phyloP scores from a whole-genome alignment of 2,329 filamentous ascomycete species.

The Botrytis hyacinthi region DNA sequence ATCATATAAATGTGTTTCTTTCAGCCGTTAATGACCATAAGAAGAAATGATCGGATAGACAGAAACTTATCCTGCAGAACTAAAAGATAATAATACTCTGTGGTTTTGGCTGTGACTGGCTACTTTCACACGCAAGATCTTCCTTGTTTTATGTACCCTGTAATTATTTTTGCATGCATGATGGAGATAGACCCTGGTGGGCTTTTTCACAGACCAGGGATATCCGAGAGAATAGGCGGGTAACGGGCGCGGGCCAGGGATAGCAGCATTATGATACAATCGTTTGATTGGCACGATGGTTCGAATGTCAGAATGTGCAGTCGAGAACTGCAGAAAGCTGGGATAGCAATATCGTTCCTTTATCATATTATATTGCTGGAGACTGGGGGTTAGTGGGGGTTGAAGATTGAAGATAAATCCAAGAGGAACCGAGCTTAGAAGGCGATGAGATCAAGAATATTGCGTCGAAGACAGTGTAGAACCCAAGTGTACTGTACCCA shows the following conservation, averaged over 20 bases:
- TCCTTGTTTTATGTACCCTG: not conserved
- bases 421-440: not conserved
- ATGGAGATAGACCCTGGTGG: not conserved
- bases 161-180: conserved; percentile 1
- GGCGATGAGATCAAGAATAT: not conserved
- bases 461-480: not conserved
- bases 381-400: not conserved
- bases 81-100: not conserved
- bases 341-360: not conserved
- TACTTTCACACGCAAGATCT: not conserved
- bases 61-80: not conserved
- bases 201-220: not conserved
- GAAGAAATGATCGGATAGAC: conserved; percentile 3
- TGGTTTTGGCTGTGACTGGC: not conserved
- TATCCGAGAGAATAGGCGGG: not conserved
- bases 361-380: not conserved
- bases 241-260: conserved; percentile 3
- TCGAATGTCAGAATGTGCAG: not conserved
- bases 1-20: not conserved
- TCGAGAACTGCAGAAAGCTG: not conserved
- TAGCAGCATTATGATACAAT: not conserved
- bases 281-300: conserved; percentile 1
- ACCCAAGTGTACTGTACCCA: not conserved
- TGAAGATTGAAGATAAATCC: not conserved
- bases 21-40: not conserved